Conservation (phyloP, 805 yeast genomes). For the Wickerhamomyces queroliae region DNA sequence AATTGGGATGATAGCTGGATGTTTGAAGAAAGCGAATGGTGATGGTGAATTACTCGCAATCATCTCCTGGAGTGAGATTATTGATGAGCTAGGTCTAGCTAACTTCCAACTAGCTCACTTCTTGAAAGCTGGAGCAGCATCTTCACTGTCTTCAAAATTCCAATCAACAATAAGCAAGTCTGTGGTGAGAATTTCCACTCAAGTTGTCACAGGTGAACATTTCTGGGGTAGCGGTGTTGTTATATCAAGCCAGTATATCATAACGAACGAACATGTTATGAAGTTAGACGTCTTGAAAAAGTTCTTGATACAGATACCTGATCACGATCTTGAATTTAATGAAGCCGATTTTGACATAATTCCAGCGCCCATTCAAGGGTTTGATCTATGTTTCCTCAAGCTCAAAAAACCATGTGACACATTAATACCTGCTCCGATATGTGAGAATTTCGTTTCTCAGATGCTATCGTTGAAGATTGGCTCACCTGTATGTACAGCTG, state of each 20-base stretch:
- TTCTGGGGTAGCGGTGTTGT: slow-evolving; percentile 26
- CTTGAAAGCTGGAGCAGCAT: not conserved
- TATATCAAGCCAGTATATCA: slow-evolving; percentile 10
- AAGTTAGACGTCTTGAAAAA: slow-evolving; percentile 8
- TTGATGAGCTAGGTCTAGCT: slow-evolving; percentile 9
- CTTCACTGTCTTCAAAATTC: not conserved
- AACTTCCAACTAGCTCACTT: no score
- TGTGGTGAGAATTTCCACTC: slow-evolving; percentile 18
- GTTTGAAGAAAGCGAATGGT: slow-evolving; percentile 19
- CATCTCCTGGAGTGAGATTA: slow-evolving; percentile 20
- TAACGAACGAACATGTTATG: slow-evolving; percentile 22
- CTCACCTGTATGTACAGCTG: slow-evolving; percentile 15
- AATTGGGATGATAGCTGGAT: slow-evolving; percentile 19
- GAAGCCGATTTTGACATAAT: slow-evolving; percentile 9
- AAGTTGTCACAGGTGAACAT: slow-evolving; percentile 8
- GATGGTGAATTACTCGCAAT: slow-evolving; percentile 22
- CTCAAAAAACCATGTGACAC: slow-evolving; percentile 4
- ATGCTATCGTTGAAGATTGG: slow-evolving; percentile 10
- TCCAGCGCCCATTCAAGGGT: slow-evolving; percentile 16
- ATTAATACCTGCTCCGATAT: slow-evolving; percentile 10
- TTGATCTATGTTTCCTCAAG: slow-evolving; percentile 20
- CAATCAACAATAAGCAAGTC: slow-evolving; percentile 13
- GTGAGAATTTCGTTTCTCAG: slow-evolving; percentile 2
- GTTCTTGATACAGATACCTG: slow-evolving; percentile 10
- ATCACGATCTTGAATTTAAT: slow-evolving; percentile 1